Evolutionary conservation across 352 stramenopile species (phyloP).

Genomic region (Globisporangium rhizosaccharum): DNA sequence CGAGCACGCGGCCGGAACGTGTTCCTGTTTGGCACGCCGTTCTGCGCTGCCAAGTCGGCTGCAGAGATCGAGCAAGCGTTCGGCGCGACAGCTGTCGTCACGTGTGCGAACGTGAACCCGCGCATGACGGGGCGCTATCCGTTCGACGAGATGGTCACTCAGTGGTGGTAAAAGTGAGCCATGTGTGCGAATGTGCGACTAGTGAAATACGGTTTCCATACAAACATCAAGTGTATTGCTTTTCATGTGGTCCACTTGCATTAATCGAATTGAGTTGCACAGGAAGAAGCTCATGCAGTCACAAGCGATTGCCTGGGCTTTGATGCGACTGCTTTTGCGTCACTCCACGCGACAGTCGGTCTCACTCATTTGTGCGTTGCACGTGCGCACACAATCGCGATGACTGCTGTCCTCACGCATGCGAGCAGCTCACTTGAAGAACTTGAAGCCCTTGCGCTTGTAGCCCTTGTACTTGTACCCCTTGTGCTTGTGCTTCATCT

Average conservation of each 20-base stretch:
- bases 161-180: background rate
- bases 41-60: conserved; percentile 6
- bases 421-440: conserved; percentile 32
- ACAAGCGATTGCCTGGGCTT: no score
- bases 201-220: no score
- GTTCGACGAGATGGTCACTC: conserved; percentile 4
- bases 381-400: no score
- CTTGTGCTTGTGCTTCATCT: conserved; percentile 52
- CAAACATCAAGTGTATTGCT: no score
- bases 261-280: no score
- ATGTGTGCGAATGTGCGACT: no score
- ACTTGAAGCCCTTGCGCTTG: conserved; percentile 55
- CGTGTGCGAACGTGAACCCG: conserved; percentile 7
- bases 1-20: background rate
- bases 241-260: no score
- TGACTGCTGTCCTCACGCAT: no score
- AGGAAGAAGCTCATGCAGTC: no score
- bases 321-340: no score
- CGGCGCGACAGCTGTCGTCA: conserved; percentile 1
- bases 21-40: conserved; percentile 11
- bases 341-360: no score
- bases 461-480: conserved; percentile 47
- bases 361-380: no score
- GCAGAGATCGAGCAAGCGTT: conserved; percentile 1
- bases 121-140: conserved; percentile 4